Percentiles rank a stretch among this genome's conserved stretches.
phyloP scores from a whole-genome alignment of 2,329 filamentous ascomycete species.

The Grosmannia penicillata region DNA sequence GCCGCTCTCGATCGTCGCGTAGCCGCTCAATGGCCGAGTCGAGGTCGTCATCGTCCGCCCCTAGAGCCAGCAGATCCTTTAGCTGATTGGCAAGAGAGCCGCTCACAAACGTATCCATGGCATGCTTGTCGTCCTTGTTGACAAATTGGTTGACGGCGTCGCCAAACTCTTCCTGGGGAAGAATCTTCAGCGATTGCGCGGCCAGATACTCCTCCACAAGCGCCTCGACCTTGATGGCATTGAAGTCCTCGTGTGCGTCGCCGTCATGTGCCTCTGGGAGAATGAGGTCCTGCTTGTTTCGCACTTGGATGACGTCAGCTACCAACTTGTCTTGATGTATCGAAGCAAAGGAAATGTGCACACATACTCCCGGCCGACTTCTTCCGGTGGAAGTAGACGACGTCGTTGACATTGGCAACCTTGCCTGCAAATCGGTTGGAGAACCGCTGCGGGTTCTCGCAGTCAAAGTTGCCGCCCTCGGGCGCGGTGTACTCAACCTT shows the following conservation, averaged over 20 bases:
- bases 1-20: slow-evolving; percentile 52
- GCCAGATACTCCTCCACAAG: slow-evolving; percentile 78
- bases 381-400: slow-evolving; percentile 84
- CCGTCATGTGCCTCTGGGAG: slow-evolving; percentile 51
- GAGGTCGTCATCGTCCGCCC: slow-evolving; percentile 56
- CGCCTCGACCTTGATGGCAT: slow-evolving; percentile 75
- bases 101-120: slow-evolving; percentile 68
- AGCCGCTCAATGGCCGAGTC: slow-evolving; percentile 64
- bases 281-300: slow-evolving; percentile 34
- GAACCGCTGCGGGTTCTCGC: slow-evolving; percentile 91
- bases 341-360: slow-evolving; percentile 17
- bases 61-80: slow-evolving; percentile 50
- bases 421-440: slow-evolving; percentile 82
- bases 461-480: slow-evolving; percentile 73
- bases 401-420: slow-evolving; percentile 87
- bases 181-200: slow-evolving; percentile 78
- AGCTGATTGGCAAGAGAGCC: slow-evolving; percentile 58
- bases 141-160: slow-evolving; percentile 90
- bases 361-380: slow-evolving; percentile 48
- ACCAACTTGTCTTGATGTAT: neutral
- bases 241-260: slow-evolving; percentile 39
- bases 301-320: slow-evolving; percentile 11
- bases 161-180: slow-evolving; percentile 83
- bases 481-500: slow-evolving; percentile 82
- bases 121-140: slow-evolving; percentile 87